Evolutionary conservation across 2,329 filamentous ascomycete species (phyloP).

Genomic region (Scolecobasidium constrictum): DNA sequence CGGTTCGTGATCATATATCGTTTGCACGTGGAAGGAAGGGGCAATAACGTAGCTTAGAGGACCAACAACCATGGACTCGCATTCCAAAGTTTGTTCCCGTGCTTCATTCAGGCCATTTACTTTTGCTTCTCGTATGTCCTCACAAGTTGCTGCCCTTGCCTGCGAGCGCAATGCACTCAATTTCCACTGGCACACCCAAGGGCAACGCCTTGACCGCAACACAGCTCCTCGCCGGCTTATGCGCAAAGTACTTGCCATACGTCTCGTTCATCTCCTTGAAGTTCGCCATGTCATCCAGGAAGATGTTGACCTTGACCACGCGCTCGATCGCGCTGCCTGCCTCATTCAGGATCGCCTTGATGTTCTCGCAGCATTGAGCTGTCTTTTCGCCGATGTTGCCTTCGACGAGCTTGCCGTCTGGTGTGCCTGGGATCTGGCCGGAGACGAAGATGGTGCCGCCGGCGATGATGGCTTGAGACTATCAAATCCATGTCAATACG

Average conservation of each 20-base stretch:
- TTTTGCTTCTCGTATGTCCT: no score
- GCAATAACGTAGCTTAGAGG: no score
- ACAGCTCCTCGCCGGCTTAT: slow-evolving; percentile 81
- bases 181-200: slow-evolving; percentile 78
- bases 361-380: slow-evolving; percentile 63
- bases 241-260: slow-evolving; percentile 69
- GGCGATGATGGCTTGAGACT: slow-evolving; percentile 53
- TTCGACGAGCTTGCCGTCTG: slow-evolving; percentile 47
- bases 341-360: slow-evolving; percentile 71
- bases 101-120: no score
- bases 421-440: slow-evolving; percentile 65
- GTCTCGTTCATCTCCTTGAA: slow-evolving; percentile 81
- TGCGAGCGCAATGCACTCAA: slow-evolving; percentile 67
- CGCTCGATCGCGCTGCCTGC: slow-evolving; percentile 68
- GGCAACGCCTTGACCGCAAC: slow-evolving; percentile 84
- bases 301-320: slow-evolving; percentile 81
- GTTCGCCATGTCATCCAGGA: slow-evolving; percentile 82
- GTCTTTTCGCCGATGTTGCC: slow-evolving; percentile 60
- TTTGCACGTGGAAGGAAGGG: no score
- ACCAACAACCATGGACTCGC: no score
- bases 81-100: no score
- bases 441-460: slow-evolving; percentile 60
- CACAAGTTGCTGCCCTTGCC: slow-evolving; percentile 5
- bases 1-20: no score
- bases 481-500: slow-evolving; percentile 4